A percentile compares a stretch with the other conserved stretches of the same genome.
These are phyloP conservation scores for Suillus clintonianus DNA, from an alignment of 768 basidiomycete species.

Conservation along the genomic window DNA sequence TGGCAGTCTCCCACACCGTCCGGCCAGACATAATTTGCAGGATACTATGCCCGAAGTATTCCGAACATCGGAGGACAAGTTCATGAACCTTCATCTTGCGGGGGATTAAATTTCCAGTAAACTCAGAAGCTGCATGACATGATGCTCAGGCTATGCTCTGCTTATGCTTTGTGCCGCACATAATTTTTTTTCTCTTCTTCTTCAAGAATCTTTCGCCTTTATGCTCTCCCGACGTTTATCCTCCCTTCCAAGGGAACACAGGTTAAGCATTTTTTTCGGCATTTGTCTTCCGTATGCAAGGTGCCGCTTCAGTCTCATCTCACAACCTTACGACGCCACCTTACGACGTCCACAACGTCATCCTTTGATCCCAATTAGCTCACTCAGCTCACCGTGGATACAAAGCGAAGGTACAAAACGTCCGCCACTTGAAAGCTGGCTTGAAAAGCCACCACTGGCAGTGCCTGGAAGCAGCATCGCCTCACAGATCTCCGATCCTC, in stretches of 20 bases:
- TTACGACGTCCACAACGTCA: constrained; percentile 8
- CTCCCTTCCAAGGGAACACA: neutral
- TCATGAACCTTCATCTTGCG: neutral
- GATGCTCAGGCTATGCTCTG: neutral
- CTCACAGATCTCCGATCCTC: constrained; percentile 2
- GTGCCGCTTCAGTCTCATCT: too few species aligned
- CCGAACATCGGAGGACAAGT: neutral
- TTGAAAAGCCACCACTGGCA: neutral
- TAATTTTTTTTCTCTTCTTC: neutral
- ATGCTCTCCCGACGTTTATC: constrained; percentile 7
- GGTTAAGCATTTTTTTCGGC: neutral
- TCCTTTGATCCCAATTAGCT: constrained; percentile 11
- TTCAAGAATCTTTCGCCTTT: neutral
- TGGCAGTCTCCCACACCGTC: neutral
- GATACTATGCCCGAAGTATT: neutral
- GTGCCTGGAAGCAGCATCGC: constrained; percentile 14
- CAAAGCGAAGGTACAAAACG: constrained; percentile 5
- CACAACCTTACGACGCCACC: neutral
- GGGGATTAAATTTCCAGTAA: neutral
- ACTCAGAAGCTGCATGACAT: neutral
- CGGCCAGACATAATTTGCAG: neutral
- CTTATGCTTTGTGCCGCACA: neutral
- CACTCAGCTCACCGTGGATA: constrained; percentile 7
- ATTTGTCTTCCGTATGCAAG: neutral
- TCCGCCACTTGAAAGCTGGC: constrained; percentile 8